Conservation (phyloP, 1,139 yeast genomes). For the Ogataea hybrid region DNA sequence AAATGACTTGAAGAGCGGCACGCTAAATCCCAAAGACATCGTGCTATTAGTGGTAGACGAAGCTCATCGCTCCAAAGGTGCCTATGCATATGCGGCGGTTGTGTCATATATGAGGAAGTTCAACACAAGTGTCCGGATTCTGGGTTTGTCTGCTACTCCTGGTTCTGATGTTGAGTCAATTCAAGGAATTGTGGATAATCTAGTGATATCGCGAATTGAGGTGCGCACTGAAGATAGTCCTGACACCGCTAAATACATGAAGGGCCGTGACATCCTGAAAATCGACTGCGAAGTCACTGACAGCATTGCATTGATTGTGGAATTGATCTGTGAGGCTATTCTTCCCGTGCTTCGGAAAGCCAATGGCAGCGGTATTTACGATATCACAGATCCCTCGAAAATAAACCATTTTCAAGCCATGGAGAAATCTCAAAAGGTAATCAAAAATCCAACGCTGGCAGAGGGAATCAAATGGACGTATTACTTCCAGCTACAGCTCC, state of each 20-base stretch:
- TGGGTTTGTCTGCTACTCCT: conserved; percentile 96
- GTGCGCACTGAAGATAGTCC: conserved; percentile 81
- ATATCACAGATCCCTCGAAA: conserved; percentile 59
- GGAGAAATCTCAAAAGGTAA: conserved; percentile 61
- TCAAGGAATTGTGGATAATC: conserved; percentile 74
- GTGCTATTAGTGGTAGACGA: conserved; percentile 87
- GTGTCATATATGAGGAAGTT: conserved; percentile 63
- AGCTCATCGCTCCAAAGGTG: conserved; percentile 92
- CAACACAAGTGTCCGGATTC: conserved; percentile 64
- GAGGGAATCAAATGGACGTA: conserved; percentile 75
- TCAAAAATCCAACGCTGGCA: conserved; percentile 49
- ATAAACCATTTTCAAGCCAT: conserved; percentile 73
- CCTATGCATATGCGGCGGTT: conserved; percentile 84
- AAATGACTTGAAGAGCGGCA: conserved; percentile 76
- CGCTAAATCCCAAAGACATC: conserved; percentile 70
- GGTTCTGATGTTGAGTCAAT: conserved; percentile 86
- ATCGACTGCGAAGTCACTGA: conserved; percentile 51
- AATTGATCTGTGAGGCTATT: conserved; percentile 56
- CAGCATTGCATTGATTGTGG: conserved; percentile 52
- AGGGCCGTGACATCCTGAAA: conserved; percentile 61
- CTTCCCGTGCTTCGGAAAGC: conserved; percentile 65
- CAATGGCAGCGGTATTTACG: conserved; percentile 59
- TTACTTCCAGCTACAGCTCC: conserved; percentile 55
- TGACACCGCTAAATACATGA: conserved; percentile 80
- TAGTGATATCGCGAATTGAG: conserved; percentile 75